Evolutionary conservation across 441 rosid genomes (phyloP).

Genomic region (Bruguiera hainesii): DNA sequence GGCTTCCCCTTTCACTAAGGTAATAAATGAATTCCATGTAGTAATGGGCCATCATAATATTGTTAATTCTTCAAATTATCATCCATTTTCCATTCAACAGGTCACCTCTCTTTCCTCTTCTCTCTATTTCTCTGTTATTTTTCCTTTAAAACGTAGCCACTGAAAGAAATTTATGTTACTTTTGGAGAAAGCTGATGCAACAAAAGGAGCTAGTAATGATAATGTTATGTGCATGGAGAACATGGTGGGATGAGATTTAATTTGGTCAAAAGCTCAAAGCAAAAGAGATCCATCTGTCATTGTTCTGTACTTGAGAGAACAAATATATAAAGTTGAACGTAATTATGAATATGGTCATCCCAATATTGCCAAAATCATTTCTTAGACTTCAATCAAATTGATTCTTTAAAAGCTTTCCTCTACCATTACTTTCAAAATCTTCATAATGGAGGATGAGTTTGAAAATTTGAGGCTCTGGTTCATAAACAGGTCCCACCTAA

Average conservation of each 20-base stretch:
- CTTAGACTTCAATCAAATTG: slow-evolving; percentile 47
- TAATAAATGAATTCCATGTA: too few species aligned
- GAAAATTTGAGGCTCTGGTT: slow-evolving; percentile 41
- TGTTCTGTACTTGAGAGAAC: slow-evolving; percentile 39
- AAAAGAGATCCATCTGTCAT: slow-evolving; percentile 30
- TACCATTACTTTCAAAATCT: slow-evolving; percentile 23
- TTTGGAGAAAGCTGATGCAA: slow-evolving; percentile 40
- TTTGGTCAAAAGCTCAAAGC: slow-evolving; percentile 54
- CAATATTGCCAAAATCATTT: slow-evolving; percentile 51
- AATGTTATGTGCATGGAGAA: slow-evolving; percentile 52
- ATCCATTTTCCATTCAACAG: slow-evolving; percentile 2
- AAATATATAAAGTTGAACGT: slow-evolving; percentile 32
- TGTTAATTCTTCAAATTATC: neutral
- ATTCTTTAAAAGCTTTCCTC: slow-evolving; percentile 19
- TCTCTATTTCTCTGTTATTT: slow-evolving; percentile 3
- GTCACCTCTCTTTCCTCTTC: neutral
- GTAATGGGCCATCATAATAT: too few species aligned
- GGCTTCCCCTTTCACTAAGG: too few species aligned
- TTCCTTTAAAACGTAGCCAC: slow-evolving; percentile 22
- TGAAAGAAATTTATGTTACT: slow-evolving; percentile 34
- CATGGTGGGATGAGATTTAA: slow-evolving; percentile 27
- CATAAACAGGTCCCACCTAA: slow-evolving; percentile 27
- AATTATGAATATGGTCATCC: slow-evolving; percentile 28
- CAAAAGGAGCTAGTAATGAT: slow-evolving; percentile 47
- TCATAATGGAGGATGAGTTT: slow-evolving; percentile 24